Evolutionary conservation across 2,329 filamentous ascomycete species (phyloP), one percentile per base, ranked within the genome.

Genomic region (Tolypocladium nubicola): DNA sequence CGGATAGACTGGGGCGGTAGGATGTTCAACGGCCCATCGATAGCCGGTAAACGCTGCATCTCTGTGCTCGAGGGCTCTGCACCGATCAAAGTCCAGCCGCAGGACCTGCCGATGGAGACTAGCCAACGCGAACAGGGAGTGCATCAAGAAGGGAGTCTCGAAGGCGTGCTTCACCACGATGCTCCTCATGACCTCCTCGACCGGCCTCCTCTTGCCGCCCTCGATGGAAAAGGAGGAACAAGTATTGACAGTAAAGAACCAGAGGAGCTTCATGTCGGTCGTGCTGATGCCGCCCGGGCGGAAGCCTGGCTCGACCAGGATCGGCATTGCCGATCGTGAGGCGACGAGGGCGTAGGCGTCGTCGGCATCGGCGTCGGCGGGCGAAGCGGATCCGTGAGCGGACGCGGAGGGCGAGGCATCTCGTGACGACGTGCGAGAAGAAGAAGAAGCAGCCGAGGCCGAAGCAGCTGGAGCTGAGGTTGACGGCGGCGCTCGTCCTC

Each of bases 231-330:
- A 80, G 16, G 76, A 77, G 3, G 67, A 59, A 61, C 70, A 78
- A 10, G 77, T 79, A 38, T 73, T 66, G 10, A 70, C 71, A 14
- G 76, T 78, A 63, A 80, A 83, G 63, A 80, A 80, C 79, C 79
- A 83, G 8, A 83, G 64, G 45, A 83, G 72, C 60, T 74, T 76
- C 77, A 83, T 79, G 59, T 83, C 79, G 33, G 69, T 61, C 38
- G 71, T 68, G 45, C 74, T 68, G 55, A 72, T 65, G 14, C 66
- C 66, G 1, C 59, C 58, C 1, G 75, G 66, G 11, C 61, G 73
- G 61, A 64, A 67, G 52, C 69, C 59, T 11, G 68, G 66, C 50
- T 68, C 64, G 23, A 60, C 53, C 40, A 65, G 56, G 40, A 67
- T 56, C 39, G 61, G 35, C 53, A 57, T 57, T 37, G 14, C 6